phyloP scores from a whole-genome alignment of 192 early-diverging fungal genomes.

The Linnemannia exigua region DNA sequence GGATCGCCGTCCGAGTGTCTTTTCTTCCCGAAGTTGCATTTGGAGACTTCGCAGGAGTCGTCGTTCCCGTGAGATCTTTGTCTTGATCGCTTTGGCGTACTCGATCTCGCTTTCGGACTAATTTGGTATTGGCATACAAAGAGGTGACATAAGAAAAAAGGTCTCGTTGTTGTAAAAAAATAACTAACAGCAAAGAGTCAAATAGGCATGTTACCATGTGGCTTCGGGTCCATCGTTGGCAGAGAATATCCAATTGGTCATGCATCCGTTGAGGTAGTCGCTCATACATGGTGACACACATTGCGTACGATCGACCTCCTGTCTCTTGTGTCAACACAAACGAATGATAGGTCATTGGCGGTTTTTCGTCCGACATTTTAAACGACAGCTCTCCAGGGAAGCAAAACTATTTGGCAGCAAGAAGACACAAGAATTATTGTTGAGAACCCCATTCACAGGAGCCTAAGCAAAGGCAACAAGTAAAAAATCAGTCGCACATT shows the following conservation, averaged over 20 bases:
- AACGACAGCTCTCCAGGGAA: constrained; percentile 56
- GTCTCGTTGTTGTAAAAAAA: background rate
- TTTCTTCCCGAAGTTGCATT: constrained; percentile 28
- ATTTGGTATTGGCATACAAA: background rate
- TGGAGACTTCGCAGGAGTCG: background rate
- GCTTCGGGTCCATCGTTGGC: constrained; percentile 35
- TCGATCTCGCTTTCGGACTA: constrained; percentile 54
- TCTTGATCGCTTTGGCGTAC: constrained; percentile 44
- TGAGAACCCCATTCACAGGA: background rate
- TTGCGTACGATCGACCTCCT: constrained; percentile 51
- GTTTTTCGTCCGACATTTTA: constrained; percentile 33
- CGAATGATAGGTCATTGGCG: constrained; percentile 52
- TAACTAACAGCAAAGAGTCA: background rate
- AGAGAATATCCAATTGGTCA: constrained; percentile 22
- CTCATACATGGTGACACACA: constrained; percentile 60
- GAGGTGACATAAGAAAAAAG: background rate
- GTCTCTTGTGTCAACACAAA: constrained; percentile 61
- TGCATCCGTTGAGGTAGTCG: constrained; percentile 34
- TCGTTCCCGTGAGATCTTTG: constrained; percentile 35
- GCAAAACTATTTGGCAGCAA: constrained; percentile 54
- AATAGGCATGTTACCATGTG: constrained; percentile 34
- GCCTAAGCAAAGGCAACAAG: background rate
- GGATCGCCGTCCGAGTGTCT: constrained; percentile 22
- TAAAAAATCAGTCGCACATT: background rate
- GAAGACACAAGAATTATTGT: background rate